phyloP scores from a whole-genome alignment of 2,329 filamentous ascomycete species.

The Microsporum ferrugineum region DNA sequence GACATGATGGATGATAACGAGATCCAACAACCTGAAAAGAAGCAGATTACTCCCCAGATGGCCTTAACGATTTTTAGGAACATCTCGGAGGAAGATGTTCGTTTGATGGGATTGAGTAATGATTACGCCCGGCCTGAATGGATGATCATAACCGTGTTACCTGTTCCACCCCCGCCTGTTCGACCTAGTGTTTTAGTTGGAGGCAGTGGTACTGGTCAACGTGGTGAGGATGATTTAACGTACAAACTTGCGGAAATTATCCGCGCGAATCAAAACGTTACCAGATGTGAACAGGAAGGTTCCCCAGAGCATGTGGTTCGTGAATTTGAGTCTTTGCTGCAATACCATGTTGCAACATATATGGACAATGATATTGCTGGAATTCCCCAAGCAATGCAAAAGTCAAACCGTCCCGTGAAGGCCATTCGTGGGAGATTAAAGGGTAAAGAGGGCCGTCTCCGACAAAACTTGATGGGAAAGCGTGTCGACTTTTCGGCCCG shows the following conservation, averaged over 20 bases:
- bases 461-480: conserved; percentile 99
- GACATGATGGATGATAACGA: conserved; percentile 56
- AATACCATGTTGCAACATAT: conserved; percentile 97
- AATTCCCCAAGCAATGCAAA: conserved; percentile 86
- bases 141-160: conserved; percentile 93
- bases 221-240: conserved; percentile 96
- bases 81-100: conserved; percentile 69
- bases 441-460: conserved; percentile 95
- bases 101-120: conserved; percentile 79
- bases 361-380: conserved; percentile 99
- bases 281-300: conserved; percentile 80
- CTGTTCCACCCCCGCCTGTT: conserved; percentile 89
- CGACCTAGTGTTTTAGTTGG: conserved; percentile 96
- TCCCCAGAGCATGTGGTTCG: conserved; percentile 81
- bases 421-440: conserved; percentile 94
- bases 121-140: conserved; percentile 95
- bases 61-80: conserved; percentile 77
- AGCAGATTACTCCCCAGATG: conserved; percentile 68
- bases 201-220: conserved; percentile 78
- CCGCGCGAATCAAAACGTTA: conserved; percentile 89
- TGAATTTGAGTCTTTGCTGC: conserved; percentile 83
- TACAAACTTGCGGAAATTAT: conserved; percentile 99
- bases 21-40: conserved; percentile 62
- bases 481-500: conserved; percentile 98
- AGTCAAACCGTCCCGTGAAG: conserved; percentile 92